These are phyloP conservation scores for Pulveroboletus sp. DNA, from an alignment of 768 basidiomycete genomes.

Conservation along the genomic window DNA sequence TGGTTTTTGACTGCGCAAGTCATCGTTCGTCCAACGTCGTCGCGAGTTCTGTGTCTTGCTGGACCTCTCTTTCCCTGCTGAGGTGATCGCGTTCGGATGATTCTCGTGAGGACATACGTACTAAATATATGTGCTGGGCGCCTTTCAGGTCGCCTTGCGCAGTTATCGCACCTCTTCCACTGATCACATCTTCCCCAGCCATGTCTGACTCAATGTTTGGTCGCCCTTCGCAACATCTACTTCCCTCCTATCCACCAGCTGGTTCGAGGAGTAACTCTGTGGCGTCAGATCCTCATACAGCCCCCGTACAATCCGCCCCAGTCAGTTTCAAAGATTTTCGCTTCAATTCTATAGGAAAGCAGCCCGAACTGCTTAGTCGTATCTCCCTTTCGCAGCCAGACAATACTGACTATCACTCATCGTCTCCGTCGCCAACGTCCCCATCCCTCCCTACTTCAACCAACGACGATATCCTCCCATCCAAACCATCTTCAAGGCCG, in stretches of 20 bases:
- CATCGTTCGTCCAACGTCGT: neutral
- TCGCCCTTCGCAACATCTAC: slow-evolving; percentile 22
- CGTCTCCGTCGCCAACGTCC: slow-evolving; percentile 20
- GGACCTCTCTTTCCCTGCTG: neutral
- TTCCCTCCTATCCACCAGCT: slow-evolving; percentile 10
- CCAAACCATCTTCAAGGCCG: slow-evolving; percentile 15
- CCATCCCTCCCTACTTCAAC: slow-evolving; percentile 1
- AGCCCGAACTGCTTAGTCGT: slow-evolving; percentile 48
- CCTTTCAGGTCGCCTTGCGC: slow-evolving; percentile 5
- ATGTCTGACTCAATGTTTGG: slow-evolving; percentile 31
- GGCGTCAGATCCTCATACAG: neutral
- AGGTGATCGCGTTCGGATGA: slow-evolving; percentile 13
- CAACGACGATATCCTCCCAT: neutral
- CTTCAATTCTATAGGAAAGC: slow-evolving; percentile 52
- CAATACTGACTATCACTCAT: slow-evolving; percentile 22
- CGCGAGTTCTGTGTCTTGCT: neutral
- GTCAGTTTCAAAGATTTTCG: slow-evolving; percentile 38
- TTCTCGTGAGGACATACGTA: neutral
- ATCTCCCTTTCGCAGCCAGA: slow-evolving; percentile 36
- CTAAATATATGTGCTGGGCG: slow-evolving; percentile 17
- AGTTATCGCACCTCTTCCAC: slow-evolving; percentile 11
- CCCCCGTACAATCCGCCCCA: slow-evolving; percentile 11
- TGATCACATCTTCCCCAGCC: slow-evolving; percentile 5
- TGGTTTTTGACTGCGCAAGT: neutral
- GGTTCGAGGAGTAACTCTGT: neutral